A percentile compares a stretch with the other conserved stretches of the same genome.
Conservation (phyloP, 805 yeast species). For the Ogataea henricii region DNA sequence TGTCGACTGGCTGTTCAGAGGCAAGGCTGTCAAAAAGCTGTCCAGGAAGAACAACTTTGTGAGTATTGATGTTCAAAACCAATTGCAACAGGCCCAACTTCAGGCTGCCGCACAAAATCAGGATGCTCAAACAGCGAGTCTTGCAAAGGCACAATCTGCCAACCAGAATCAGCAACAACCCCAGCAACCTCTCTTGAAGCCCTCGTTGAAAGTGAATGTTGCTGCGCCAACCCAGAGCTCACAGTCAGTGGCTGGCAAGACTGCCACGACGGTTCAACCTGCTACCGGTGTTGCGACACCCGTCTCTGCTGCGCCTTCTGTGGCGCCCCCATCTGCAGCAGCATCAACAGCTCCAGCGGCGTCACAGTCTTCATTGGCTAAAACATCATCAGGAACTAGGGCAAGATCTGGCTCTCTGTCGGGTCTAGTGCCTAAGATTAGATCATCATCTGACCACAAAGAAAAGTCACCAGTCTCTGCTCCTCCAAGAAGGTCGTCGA, state of each 20-base stretch:
- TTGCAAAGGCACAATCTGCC: neutral
- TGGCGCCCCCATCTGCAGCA: neutral
- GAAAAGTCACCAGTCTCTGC: slow-evolving; percentile 18
- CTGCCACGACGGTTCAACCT: neutral
- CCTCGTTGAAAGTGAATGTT: slow-evolving; percentile 8
- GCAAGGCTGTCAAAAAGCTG: slow-evolving; percentile 61
- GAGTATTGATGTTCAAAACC: slow-evolving; percentile 35
- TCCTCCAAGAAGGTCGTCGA: slow-evolving; percentile 27
- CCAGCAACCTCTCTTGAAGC: slow-evolving; percentile 13
- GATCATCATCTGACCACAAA: slow-evolving; percentile 21
- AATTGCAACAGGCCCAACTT: slow-evolving; percentile 31
- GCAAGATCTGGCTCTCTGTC: slow-evolving; percentile 24
- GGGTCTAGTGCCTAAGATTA: slow-evolving; percentile 15
- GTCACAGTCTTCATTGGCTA: slow-evolving; percentile 3
- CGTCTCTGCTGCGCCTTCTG: neutral
- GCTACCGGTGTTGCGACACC: neutral
- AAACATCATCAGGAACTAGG: slow-evolving; percentile 11
- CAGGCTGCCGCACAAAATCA: slow-evolving; percentile 19
- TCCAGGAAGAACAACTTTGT: slow-evolving; percentile 42
- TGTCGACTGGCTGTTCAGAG: slow-evolving; percentile 83
- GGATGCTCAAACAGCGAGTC: neutral
- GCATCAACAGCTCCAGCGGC: slow-evolving; percentile 3
- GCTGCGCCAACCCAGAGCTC: slow-evolving; percentile 5
- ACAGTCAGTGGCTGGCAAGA: neutral
- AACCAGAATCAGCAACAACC: neutral